These are phyloP conservation scores for Kazachstania sp. DNA, from an alignment of 1,139 yeast species.

Conservation along the genomic window DNA sequence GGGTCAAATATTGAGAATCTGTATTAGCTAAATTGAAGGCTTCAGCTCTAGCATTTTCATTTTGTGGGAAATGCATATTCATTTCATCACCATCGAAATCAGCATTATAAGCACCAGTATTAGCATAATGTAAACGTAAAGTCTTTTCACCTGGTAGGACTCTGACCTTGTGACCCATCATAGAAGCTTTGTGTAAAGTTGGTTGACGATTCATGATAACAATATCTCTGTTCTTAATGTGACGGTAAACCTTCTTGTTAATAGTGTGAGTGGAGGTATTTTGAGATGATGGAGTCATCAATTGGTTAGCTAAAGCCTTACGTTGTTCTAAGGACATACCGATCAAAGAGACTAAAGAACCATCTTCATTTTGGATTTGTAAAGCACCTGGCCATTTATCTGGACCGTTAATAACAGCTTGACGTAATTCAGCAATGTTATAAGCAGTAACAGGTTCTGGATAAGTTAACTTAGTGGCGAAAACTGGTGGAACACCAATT, in stretches of 20 bases:
- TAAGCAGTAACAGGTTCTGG: constrained; percentile 98
- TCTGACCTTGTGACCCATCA: constrained; percentile 99
- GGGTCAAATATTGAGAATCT: constrained; percentile 93
- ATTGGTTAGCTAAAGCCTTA: constrained; percentile 91
- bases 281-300: constrained; percentile 67
- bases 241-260: constrained; percentile 90
- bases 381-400: constrained; percentile 98
- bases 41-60: constrained; percentile 95
- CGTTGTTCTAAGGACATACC: constrained; percentile 93
- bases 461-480: constrained; percentile 88
- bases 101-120: constrained; percentile 98
- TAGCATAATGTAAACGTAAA: constrained; percentile 92
- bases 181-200: constrained; percentile 95
- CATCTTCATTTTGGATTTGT: constrained; percentile 94
- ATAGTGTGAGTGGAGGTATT: constrained; percentile 44
- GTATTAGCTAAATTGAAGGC: constrained; percentile 93
- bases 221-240: constrained; percentile 88
- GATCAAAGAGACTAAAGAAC: constrained; percentile 69
- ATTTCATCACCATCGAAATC: constrained; percentile 99
- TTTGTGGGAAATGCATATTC: constrained; percentile 99
- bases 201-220: constrained; percentile 99
- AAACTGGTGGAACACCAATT: constrained; percentile 98
- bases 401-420: constrained; percentile 96
- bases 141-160: constrained; percentile 97
- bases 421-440: constrained; percentile 82